Base-by-base conservation (phyloP, 768 basidiomycete genomes). In the Trametes gibbosa region DNA sequence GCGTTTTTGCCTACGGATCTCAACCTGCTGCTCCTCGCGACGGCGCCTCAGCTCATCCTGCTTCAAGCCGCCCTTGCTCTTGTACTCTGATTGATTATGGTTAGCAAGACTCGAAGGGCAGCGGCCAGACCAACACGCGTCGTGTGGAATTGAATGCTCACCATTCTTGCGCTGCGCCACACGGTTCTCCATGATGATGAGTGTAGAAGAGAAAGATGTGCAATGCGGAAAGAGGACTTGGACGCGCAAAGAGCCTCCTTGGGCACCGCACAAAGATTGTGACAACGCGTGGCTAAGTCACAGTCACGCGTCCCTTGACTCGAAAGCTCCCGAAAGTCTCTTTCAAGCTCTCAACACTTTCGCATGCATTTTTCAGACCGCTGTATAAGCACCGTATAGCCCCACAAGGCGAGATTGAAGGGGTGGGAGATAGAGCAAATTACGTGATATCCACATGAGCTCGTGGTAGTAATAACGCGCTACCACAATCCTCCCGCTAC, bases 1-100 rank as follows among this genome's bases (percentile, higher is more conserved):
- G 67, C 97, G 83, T 79, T 98, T 98, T 79, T 96, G 93, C 71
- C 94, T 84, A 72, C 97, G 84, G 81, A 99, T 98, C 81, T 98
- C 97, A 57, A 99, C 97, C 70, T 98, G 95, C 72, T 96, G 93
- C 73, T 99, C 95, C 74, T 98, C 97, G 59, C 97, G 87, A 73
- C 96, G 88, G 75, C 95, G 89, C 67, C 96, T 86, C 67, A 98
- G 89, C 73, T 98, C 93, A 61, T 96, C 93, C 67, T 86, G 87
- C 74, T 93, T 95, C 64, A 95, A 79, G 65, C 84, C 87, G 62
- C 90, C 89, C 75, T 94, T 95, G 75, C 84, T 89, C 81, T 96
- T 96, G 80, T 91, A 95, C 69, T 85, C 92, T 94, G 59, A 69
- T 47, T 64, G 50, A 68, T 59, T 71, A 75, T 78, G 76, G 76